phyloP scores from a whole-genome alignment of 805 yeast species.

The Teunomyces cretensis region DNA sequence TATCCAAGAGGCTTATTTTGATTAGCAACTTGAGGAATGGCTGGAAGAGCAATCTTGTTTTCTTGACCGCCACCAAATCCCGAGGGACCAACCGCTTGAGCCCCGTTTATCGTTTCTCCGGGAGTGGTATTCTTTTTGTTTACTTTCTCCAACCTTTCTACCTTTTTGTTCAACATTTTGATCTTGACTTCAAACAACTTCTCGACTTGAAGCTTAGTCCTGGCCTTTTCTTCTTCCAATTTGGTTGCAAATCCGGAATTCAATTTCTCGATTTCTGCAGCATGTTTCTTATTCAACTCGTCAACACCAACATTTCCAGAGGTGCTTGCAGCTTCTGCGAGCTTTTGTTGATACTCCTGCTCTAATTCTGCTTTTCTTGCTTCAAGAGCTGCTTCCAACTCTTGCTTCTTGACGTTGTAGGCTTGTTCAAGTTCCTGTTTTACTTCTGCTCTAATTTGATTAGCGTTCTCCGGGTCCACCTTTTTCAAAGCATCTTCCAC shows the following conservation, averaged over 20 bases:
- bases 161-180: slow-evolving; percentile 52
- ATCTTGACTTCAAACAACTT: slow-evolving; percentile 60
- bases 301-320: slow-evolving; percentile 1
- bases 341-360: slow-evolving; percentile 27
- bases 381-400: slow-evolving; percentile 16
- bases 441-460: not conserved
- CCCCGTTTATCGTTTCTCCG: not conserved
- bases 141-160: slow-evolving; percentile 47
- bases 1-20: slow-evolving; percentile 14
- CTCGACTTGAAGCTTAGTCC: slow-evolving; percentile 49
- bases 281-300: slow-evolving; percentile 17
- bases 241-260: slow-evolving; percentile 16
- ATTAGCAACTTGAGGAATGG: not conserved
- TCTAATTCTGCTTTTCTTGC: slow-evolving; percentile 35
- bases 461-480: slow-evolving; percentile 7
- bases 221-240: slow-evolving; percentile 29
- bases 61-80: slow-evolving; percentile 2
- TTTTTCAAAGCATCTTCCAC: slow-evolving; percentile 13
- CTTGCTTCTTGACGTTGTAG: slow-evolving; percentile 8
- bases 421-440: not conserved
- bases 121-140: not conserved
- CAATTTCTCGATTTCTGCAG: slow-evolving; percentile 16
- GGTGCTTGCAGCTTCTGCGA: slow-evolving; percentile 4
- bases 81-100: not conserved
- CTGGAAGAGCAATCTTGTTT: slow-evolving; percentile 1